phyloP scores from a whole-genome alignment of 2,329 filamentous ascomycete genomes.

The Alternaria triticina region DNA sequence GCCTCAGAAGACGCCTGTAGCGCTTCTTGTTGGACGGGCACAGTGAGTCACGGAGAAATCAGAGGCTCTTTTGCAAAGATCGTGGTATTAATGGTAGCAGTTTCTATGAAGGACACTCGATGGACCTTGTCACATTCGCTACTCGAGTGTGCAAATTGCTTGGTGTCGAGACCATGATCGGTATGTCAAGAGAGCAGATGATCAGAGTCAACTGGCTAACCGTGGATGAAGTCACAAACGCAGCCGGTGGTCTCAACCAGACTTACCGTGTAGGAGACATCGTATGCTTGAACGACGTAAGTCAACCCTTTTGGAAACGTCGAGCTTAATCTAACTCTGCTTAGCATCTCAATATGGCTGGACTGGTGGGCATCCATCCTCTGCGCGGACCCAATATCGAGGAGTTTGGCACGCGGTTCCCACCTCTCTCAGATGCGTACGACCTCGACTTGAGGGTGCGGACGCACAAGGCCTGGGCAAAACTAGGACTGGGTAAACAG shows the following conservation, averaged over 20 bases:
- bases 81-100: slow-evolving; percentile 47
- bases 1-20: slow-evolving; percentile 59
- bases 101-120: slow-evolving; percentile 72
- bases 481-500: slow-evolving; percentile 54
- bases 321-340: slow-evolving; percentile 12
- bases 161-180: slow-evolving; percentile 65
- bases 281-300: slow-evolving; percentile 68
- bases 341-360: slow-evolving; percentile 68
- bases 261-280: slow-evolving; percentile 70
- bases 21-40: slow-evolving; percentile 68
- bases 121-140: slow-evolving; percentile 68
- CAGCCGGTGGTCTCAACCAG: slow-evolving; percentile 69
- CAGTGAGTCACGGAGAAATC: slow-evolving; percentile 58
- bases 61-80: background rate
- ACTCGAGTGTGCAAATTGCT: slow-evolving; percentile 68
- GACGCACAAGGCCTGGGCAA: slow-evolving; percentile 64
- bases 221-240: slow-evolving; percentile 65
- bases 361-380: slow-evolving; percentile 66
- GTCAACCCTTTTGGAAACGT: slow-evolving; percentile 16
- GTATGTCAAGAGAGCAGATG: slow-evolving; percentile 43
- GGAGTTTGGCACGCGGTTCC: slow-evolving; percentile 68
- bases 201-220: background rate
- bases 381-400: slow-evolving; percentile 68
- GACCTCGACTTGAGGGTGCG: slow-evolving; percentile 65
- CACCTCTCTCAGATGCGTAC: slow-evolving; percentile 69